Evolutionary conservation across 208 protist genomes (phyloP).

Genomic region (Zelonia costaricensis): DNA sequence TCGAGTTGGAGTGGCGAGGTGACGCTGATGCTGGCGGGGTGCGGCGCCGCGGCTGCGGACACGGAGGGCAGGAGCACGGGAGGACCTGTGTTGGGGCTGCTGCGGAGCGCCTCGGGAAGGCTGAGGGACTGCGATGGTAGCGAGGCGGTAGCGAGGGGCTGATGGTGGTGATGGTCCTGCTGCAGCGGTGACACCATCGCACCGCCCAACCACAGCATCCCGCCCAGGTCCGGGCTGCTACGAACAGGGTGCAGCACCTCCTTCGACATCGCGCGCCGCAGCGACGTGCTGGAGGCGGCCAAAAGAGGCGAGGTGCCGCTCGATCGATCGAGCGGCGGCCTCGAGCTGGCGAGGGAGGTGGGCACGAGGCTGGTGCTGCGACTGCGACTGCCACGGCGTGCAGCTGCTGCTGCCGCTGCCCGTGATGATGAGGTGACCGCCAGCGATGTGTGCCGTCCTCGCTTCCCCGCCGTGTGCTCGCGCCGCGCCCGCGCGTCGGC

Average conservation of each 20-base stretch:
- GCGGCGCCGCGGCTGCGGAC: neutral
- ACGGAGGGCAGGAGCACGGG: neutral
- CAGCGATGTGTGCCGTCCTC: too few species aligned
- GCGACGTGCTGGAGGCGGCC: too few species aligned
- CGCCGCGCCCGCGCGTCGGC: too few species aligned
- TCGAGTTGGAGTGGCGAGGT: neutral
- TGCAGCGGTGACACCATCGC: too few species aligned
- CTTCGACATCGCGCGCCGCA: too few species aligned
- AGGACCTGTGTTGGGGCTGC: neutral
- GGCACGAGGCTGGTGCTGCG: neutral
- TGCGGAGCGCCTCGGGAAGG: constrained; percentile 7
- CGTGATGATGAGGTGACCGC: neutral
- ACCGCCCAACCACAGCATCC: too few species aligned
- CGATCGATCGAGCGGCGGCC: too few species aligned
- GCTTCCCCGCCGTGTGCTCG: too few species aligned
- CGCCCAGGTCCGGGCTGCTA: too few species aligned
- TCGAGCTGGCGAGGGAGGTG: too few species aligned
- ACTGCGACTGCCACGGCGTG: neutral
- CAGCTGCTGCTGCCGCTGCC: neutral
- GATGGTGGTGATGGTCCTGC: neutral
- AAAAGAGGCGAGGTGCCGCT: too few species aligned
- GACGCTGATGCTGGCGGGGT: neutral
- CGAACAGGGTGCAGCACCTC: too few species aligned
- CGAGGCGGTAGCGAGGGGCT: neutral
- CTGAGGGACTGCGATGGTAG: constrained; percentile 1